Percentiles rank a stretch among this genome's conserved stretches.
These are phyloP conservation scores for Leccinum arenicola DNA, from an alignment of 768 basidiomycete species.

Conservation along the genomic window DNA sequence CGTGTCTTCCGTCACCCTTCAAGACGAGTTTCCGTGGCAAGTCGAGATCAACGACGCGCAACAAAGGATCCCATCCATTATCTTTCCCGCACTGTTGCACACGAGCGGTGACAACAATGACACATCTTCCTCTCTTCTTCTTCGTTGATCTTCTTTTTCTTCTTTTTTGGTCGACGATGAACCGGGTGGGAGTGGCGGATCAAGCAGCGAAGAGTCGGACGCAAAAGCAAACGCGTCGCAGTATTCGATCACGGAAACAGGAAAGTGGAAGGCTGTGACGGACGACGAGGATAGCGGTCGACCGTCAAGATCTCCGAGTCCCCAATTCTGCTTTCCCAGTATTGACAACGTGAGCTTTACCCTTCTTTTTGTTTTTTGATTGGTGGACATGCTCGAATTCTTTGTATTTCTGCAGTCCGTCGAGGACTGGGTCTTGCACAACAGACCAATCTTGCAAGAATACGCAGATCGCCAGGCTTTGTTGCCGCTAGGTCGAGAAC, in stretches of 20 bases:
- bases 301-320: background rate
- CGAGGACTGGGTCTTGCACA: constrained; percentile 24
- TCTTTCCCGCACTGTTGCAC: constrained; percentile 20
- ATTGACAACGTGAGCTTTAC: constrained; percentile 5
- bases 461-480: constrained; percentile 28
- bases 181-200: background rate
- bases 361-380: background rate
- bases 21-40: constrained; percentile 8
- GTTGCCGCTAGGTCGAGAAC: constrained; percentile 23
- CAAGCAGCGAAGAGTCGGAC: background rate
- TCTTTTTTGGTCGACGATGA: background rate
- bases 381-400: background rate
- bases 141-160: background rate
- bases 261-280: constrained; percentile 9
- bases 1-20: constrained; percentile 14
- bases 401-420: constrained; percentile 9
- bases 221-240: background rate
- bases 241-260: constrained; percentile 7
- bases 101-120: background rate
- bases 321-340: background rate
- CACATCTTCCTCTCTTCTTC: background rate
- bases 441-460: constrained; percentile 20
- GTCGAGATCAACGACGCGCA: background rate
- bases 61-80: constrained; percentile 12
- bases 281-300: background rate